Conservation (phyloP, 192 early-diverging fungal genomes). For the Dissophora ornata region DNA sequence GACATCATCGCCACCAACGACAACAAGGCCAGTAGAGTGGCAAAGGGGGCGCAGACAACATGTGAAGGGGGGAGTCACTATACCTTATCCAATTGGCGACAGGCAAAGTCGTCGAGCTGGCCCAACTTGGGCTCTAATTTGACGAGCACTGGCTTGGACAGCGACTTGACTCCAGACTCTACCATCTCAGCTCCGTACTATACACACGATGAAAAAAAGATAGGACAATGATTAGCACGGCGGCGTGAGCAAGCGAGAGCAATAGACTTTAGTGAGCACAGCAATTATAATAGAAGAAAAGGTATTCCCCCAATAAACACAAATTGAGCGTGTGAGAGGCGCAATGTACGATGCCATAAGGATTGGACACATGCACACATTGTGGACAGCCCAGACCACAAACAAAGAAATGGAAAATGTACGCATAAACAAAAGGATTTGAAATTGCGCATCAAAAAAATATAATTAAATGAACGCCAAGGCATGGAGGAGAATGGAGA, state of each 20-base stretch:
- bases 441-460: too few species aligned
- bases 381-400: conserved; percentile 27
- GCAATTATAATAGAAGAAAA: too few species aligned
- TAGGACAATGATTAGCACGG: not conserved
- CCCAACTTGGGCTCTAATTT: conserved; percentile 76
- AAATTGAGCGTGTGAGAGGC: too few species aligned
- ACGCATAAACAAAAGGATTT: not conserved
- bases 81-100: conserved; percentile 79
- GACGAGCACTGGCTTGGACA: conserved; percentile 78
- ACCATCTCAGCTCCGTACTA: conserved; percentile 81
- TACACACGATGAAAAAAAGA: not conserved
- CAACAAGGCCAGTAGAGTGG: too few species aligned
- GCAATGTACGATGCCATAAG: too few species aligned
- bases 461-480: too few species aligned
- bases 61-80: conserved; percentile 16
- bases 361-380: conserved; percentile 8
- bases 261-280: too few species aligned
- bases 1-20: too few species aligned
- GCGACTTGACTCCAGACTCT: conserved; percentile 76
- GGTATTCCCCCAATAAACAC: too few species aligned
- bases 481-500: too few species aligned
- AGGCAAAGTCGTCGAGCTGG: conserved; percentile 81
- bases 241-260: too few species aligned
- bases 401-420: not conserved
- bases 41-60: too few species aligned